Conservation (phyloP, 352 stramenopile species). For the Phytopythium mirpurense region DNA sequence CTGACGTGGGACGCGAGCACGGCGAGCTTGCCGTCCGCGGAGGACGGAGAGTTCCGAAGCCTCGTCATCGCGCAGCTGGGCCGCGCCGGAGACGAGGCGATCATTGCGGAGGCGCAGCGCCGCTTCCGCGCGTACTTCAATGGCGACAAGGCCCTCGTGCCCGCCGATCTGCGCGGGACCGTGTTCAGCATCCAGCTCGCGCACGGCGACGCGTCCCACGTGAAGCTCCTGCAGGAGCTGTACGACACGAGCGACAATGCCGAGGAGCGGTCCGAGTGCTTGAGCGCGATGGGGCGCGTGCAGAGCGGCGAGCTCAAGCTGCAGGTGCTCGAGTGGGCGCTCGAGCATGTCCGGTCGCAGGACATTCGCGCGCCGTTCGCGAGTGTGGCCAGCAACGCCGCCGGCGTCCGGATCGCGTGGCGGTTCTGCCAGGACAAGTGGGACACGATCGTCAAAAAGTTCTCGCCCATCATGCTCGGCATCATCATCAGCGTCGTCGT, state of each 20-base stretch:
- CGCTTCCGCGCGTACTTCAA: slow-evolving; percentile 50
- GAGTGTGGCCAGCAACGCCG: slow-evolving; percentile 43
- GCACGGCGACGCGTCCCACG: slow-evolving; percentile 32
- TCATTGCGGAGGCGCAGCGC: slow-evolving; percentile 47
- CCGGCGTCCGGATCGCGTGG: slow-evolving; percentile 54
- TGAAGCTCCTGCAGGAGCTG: slow-evolving; percentile 52
- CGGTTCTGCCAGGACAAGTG: slow-evolving; percentile 63
- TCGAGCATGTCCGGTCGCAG: slow-evolving; percentile 61
- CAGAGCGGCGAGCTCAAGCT: slow-evolving; percentile 32
- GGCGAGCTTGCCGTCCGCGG: slow-evolving; percentile 10
- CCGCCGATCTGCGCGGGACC: slow-evolving; percentile 48
- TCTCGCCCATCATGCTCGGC: slow-evolving; percentile 51
- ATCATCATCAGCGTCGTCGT: slow-evolving; percentile 36
- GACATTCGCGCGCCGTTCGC: slow-evolving; percentile 52
- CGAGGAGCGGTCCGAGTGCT: slow-evolving; percentile 60
- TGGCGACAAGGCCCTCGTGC: slow-evolving; percentile 35
- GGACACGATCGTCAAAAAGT: slow-evolving; percentile 46
- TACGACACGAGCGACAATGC: slow-evolving; percentile 60
- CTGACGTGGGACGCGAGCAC: slow-evolving; percentile 44
- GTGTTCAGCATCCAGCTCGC: slow-evolving; percentile 49
- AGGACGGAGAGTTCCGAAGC: slow-evolving; percentile 62
- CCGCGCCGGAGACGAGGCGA: slow-evolving; percentile 35
- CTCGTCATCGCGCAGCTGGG: slow-evolving; percentile 52
- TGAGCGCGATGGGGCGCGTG: slow-evolving; percentile 49
- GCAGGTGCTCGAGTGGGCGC: slow-evolving; percentile 69